Evolutionary conservation across 805 yeast genomes (phyloP).

Genomic region (Tetrapisispora arboricola): DNA sequence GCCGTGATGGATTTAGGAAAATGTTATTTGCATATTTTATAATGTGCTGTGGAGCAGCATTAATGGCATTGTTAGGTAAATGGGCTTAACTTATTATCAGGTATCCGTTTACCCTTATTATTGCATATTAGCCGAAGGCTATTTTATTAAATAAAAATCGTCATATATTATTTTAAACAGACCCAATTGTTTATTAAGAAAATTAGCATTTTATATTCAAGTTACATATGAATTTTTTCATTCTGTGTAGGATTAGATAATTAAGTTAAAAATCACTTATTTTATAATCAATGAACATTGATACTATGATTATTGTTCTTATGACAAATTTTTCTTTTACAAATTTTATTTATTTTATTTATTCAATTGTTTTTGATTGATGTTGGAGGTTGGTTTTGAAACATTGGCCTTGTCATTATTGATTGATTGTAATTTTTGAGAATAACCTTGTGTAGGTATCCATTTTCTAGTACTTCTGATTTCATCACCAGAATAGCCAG

Average conservation of each 20-base stretch:
- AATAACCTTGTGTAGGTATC: constrained; percentile 52
- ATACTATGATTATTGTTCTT: background rate
- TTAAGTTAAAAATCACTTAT: too few species aligned
- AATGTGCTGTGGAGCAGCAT: constrained; percentile 58
- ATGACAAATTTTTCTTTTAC: background rate
- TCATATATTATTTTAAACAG: too few species aligned
- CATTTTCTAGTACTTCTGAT: constrained; percentile 67
- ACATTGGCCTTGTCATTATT: constrained; percentile 18
- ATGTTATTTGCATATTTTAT: constrained; percentile 35
- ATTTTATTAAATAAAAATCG: background rate
- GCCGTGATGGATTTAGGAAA: constrained; percentile 41
- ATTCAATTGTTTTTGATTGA: constrained; percentile 5
- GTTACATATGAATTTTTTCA: too few species aligned
- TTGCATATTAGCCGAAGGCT: background rate
- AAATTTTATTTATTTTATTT: constrained; percentile 13
- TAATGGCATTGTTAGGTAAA: constrained; percentile 68
- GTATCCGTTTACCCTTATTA: background rate
- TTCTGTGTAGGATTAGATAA: too few species aligned
- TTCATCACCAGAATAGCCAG: constrained; percentile 90
- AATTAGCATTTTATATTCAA: too few species aligned
- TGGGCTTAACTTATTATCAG: constrained; percentile 40
- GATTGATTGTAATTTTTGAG: constrained; percentile 49
- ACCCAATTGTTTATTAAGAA: too few species aligned
- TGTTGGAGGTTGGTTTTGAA: constrained; percentile 3
- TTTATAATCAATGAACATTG: too few species aligned